Conservation (phyloP, 257 asterid species). For the Capsicum chinense region DNA sequence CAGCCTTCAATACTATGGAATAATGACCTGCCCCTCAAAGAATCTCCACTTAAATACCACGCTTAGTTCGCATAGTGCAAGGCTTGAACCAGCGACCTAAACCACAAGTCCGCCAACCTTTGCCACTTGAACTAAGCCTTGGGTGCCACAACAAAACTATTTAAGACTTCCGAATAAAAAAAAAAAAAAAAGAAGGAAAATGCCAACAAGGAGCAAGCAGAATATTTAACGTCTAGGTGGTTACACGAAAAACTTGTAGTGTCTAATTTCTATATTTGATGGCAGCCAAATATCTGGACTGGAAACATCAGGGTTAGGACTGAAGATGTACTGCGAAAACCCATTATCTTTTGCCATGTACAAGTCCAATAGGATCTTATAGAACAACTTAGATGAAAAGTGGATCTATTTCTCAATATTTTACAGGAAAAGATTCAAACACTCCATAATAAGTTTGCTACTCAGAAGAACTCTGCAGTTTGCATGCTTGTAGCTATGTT, state of each 20-base stretch:
- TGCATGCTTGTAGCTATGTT: background rate
- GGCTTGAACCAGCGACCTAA: background rate
- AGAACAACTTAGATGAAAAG: background rate
- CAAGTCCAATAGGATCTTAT: background rate
- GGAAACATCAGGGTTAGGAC: background rate
- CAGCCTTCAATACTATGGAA: background rate
- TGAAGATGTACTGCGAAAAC: background rate
- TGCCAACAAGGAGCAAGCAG: background rate
- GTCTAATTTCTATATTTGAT: background rate
- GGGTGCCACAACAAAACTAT: background rate
- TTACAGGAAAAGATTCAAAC: background rate
- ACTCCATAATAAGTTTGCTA: conserved; percentile 13
- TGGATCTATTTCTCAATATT: background rate
- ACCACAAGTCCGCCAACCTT: background rate
- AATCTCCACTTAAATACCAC: background rate
- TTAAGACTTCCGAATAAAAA: background rate
- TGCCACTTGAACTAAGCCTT: background rate
- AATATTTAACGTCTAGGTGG: background rate
- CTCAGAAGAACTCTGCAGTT: background rate
- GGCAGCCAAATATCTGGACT: background rate
- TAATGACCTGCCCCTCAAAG: background rate
- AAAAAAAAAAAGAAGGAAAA: background rate
- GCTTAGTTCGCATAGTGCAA: background rate
- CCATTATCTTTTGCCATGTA: background rate
- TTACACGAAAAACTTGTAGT: background rate